phyloP scores from a whole-genome alignment of 208 protist genomes.

The Wallacemonas sp. region DNA sequence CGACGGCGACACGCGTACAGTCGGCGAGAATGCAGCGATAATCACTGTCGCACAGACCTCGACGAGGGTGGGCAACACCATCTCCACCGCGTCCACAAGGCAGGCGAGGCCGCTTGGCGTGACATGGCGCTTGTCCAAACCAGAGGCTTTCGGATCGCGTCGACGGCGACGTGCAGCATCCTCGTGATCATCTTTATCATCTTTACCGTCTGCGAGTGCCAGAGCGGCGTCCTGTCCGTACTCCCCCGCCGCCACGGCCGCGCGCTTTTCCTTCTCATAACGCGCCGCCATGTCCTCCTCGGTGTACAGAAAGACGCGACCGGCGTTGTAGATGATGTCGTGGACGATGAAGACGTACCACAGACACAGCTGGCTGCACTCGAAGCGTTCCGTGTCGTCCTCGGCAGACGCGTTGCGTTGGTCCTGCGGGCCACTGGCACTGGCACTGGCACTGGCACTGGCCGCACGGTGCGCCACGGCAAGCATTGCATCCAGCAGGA shows the following conservation, averaged over 20 bases:
- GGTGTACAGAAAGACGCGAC: not conserved
- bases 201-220: too few relatives aligned
- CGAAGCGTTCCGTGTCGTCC: not conserved
- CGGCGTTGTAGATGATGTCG: conserved; percentile 48
- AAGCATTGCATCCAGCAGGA: conserved; percentile 74
- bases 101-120: not conserved
- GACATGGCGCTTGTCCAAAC: not conserved
- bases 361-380: conserved; percentile 30
- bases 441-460: too few relatives aligned
- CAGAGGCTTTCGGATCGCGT: not conserved
- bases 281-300: not conserved
- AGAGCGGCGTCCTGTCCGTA: not conserved
- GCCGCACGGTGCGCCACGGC: conserved; percentile 36
- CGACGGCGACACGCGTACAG: not conserved
- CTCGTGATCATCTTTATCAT: too few relatives aligned
- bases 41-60: conserved; percentile 19
- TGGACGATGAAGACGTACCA: conserved; percentile 57
- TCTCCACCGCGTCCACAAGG: not conserved
- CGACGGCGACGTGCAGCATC: not conserved
- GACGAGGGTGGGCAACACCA: not conserved
- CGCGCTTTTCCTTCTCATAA: not conserved
- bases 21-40: not conserved
- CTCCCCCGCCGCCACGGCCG: too few relatives aligned
- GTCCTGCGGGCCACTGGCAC: not conserved
- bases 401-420: conserved; percentile 18